Percentiles rank a stretch among this genome's conserved stretches.
Evolutionary conservation across 352 stramenopile genomes (phyloP).

Genomic region (Globisporangium canariense): DNA sequence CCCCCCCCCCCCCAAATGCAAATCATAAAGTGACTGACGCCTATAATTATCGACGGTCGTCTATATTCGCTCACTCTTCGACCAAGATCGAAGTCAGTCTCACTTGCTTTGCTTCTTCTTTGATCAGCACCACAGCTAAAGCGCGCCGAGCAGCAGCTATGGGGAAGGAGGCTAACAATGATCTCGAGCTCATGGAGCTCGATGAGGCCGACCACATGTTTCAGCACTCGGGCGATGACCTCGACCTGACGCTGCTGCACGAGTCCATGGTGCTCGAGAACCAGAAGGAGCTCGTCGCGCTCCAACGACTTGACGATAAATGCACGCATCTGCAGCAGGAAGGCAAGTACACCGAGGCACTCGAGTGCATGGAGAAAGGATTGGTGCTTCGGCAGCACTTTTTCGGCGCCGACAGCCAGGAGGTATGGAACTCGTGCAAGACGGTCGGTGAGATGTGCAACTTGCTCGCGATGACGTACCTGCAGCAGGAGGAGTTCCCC

Average conservation of each 20-base stretch:
- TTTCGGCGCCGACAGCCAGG: slow-evolving; percentile 88
- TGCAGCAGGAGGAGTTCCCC: slow-evolving; percentile 92
- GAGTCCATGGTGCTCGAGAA: slow-evolving; percentile 48
- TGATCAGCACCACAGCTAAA: too few species aligned
- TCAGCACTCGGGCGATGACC: slow-evolving; percentile 3
- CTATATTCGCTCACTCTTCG: too few species aligned
- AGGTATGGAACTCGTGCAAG: slow-evolving; percentile 89
- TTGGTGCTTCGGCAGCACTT: slow-evolving; percentile 93
- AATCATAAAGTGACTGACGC: too few species aligned
- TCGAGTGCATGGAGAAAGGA: slow-evolving; percentile 93
- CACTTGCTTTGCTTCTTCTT: too few species aligned
- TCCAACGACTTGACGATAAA: slow-evolving; percentile 89
- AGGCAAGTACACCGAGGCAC: slow-evolving; percentile 90
- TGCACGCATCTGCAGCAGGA: slow-evolving; percentile 89
- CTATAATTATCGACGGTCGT: too few species aligned
- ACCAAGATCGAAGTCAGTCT: too few species aligned
- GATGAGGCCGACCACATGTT: slow-evolving; percentile 12
- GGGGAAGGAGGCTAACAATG: slow-evolving; percentile 4
- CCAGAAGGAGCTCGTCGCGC: slow-evolving; percentile 83
- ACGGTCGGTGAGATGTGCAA: slow-evolving; percentile 96
- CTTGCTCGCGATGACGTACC: slow-evolving; percentile 93
- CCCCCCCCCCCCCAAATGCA: too few species aligned
- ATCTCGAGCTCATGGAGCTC: slow-evolving; percentile 31
- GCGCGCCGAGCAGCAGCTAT: slow-evolving; percentile 1
- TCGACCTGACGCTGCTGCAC: slow-evolving; percentile 35